Evolutionary conservation across 2,329 filamentous ascomycete genomes (phyloP), one percentile per base, ranked within the genome.

Genomic region (Huntiella omanensis): DNA sequence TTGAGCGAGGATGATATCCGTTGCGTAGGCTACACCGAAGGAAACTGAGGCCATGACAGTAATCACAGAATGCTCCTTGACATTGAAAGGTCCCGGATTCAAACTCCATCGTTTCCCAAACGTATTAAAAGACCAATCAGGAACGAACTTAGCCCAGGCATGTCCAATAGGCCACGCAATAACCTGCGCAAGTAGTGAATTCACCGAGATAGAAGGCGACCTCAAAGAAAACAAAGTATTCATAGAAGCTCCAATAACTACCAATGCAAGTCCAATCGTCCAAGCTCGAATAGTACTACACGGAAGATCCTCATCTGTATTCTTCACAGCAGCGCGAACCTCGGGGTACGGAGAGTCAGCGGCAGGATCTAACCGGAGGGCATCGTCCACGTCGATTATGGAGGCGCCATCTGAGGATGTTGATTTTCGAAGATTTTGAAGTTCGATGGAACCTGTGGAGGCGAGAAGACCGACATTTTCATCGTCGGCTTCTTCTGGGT

Each of bases 1-100:
- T 59, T 83, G 79, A 0, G 80, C 80, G 2, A 83, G 64, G 39
- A 86, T 71, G 28, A 83, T 77, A 53, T 85, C 80, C 1, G 80
- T 84, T 1, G 79, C 78, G 54, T 85, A 85, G 3, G 79, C 77
- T 4, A 70, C 75, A 43, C 64, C 77, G 52, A 83, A 81, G 4
- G 77, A 76, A 4, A 82, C 77, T 55, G 80, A 75, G 12, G 81
- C 78, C 74, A 80, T 80, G 52, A 80, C 72, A 13, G 76, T 72
- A 48, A 82, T 79, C 50, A 82, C 69, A 37, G 73, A 62, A 56
- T 81, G 77, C 55, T 82, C 77, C 58, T 82, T 82, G 57, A 78
- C 67, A 54, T 79, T 82, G 60, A 82, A 82, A 1, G 76, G 76
- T 0, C 75, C 75, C 0, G 77, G 75, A 47, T 80, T 81, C n/a